These are phyloP conservation scores for Neofusicoccum umdonicola DNA, from an alignment of 2,329 filamentous ascomycete species.

Conservation along the genomic window DNA sequence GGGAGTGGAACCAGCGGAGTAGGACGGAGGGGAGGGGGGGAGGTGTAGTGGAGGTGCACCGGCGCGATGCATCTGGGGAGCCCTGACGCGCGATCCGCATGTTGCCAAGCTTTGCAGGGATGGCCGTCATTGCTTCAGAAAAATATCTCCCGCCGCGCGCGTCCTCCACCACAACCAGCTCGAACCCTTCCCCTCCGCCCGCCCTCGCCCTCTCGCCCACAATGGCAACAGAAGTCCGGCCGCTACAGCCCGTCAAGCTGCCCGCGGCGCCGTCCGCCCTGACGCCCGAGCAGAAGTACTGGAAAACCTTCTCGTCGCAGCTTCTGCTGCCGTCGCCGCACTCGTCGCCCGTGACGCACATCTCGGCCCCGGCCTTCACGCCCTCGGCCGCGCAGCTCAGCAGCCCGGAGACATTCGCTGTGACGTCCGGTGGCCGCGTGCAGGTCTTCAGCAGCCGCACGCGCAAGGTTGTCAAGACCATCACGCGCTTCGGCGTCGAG, in stretches of 20 bases:
- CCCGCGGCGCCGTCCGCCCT: slow-evolving; percentile 77
- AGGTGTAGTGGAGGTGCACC: not conserved
- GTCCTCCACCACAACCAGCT: not conserved
- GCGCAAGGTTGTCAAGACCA: slow-evolving; percentile 87
- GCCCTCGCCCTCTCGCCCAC: not conserved
- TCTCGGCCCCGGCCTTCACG: slow-evolving; percentile 64
- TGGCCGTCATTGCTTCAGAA: slow-evolving; percentile 12
- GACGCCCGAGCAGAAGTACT: slow-evolving; percentile 92
- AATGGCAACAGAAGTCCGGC: slow-evolving; percentile 86
- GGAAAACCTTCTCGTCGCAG: slow-evolving; percentile 91
- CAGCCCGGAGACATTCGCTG: slow-evolving; percentile 71
- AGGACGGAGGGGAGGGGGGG: not conserved
- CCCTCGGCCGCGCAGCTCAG: slow-evolving; percentile 36
- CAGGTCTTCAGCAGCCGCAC: slow-evolving; percentile 93
- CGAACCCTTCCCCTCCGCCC: not conserved
- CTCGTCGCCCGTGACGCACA: slow-evolving; percentile 84
- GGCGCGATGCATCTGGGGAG: not conserved
- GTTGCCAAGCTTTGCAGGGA: slow-evolving; percentile 9
- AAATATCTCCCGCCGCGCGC: slow-evolving; percentile 12
- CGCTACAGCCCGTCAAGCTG: slow-evolving; percentile 77
- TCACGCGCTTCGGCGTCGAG: slow-evolving; percentile 76
- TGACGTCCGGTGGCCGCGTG: slow-evolving; percentile 90
- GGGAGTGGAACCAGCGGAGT: not conserved
- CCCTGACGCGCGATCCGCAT: not conserved
- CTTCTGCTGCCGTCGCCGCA: slow-evolving; percentile 87